Evolutionary conservation across 495 filamentous ascomycete species (phyloP), one percentile per base, ranked within the genome.

Genomic region (Paragyromitra xinjiangensis): DNA sequence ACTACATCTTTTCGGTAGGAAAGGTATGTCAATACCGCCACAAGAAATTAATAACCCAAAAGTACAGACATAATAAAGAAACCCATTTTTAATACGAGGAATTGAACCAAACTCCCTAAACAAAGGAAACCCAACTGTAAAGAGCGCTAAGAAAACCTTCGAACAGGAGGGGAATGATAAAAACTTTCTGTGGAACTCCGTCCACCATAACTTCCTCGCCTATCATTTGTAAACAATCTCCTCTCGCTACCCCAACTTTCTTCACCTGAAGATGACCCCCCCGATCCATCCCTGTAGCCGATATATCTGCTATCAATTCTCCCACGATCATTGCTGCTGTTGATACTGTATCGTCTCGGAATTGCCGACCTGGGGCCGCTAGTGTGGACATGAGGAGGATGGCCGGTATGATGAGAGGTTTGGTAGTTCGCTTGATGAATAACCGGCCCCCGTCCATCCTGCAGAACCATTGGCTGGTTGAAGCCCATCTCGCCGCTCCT

Each of bases 401-500:
- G 75, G 0, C 75, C 75, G 1, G 77, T 79, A 48, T 72, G 19
- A 53, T 79, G 77, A 0, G 77, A 61, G 1, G 75, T 71, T 40
- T 79, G 77, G 34, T 71, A 78, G 19, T 56, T 39, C 12, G 61
- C 77, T 61, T 78, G 77, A 29, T 79, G 74, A 12, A 78, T 78
- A 9, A 79, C 39, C 42, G 77, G 74, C 6, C 75, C 75, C 0
- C 71, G 74, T 22, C 77, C 77, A n/a, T 78, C 61, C 12, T 62
- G 61, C 12, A 79, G 14, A 37, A 79, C 75, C 53, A 77, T 65
- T 19, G 77, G 77, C 42, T 79, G 77, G 3, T 79, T 79, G 75
- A 78, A 79, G 22, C 77, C 77, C 77, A 79, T 79, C 37, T 79
- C 77, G 11, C 77, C 77, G 37, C 77, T 79, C 24, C 77, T 63